A percentile compares a stretch with the other conserved stretches of the same genome.
These are phyloP conservation scores for Trichoderma atroviride DNA, from an alignment of 2,329 filamentous ascomycete genomes.

Conservation along the genomic window DNA sequence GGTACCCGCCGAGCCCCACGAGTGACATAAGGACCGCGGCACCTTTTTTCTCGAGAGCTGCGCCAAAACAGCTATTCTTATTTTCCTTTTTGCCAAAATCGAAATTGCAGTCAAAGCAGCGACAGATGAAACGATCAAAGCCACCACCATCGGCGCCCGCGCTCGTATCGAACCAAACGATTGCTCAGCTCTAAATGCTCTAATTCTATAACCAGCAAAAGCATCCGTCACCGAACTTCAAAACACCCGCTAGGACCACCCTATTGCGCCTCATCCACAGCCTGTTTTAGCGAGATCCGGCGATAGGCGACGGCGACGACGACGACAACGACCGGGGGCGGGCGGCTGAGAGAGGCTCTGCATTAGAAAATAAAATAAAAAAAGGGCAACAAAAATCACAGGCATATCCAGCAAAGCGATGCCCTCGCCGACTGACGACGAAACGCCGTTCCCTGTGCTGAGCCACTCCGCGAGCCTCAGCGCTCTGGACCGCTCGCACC, in stretches of 20 bases:
- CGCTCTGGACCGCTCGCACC: slow-evolving; percentile 62
- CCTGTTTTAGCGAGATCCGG: neutral
- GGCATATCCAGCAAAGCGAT: slow-evolving; percentile 30
- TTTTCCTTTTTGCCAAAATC: neutral
- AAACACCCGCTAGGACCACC: slow-evolving; percentile 6
- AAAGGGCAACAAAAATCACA: too few species aligned
- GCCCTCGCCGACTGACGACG: slow-evolving; percentile 45
- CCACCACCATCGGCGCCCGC: neutral
- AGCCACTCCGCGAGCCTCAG: slow-evolving; percentile 37
- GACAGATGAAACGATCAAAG: slow-evolving; percentile 1
- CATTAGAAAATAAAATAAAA: neutral
- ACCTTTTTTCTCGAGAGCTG: neutral
- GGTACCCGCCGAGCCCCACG: neutral
- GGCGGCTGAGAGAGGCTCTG: neutral
- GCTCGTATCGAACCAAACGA: neutral
- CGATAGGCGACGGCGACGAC: neutral
- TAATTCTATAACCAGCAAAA: neutral
- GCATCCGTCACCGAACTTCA: neutral
- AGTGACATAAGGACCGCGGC: slow-evolving; percentile 3
- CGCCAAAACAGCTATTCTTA: neutral
- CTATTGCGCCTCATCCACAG: neutral
- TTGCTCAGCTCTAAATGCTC: slow-evolving; percentile 1
- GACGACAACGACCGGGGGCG: neutral
- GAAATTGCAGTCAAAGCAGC: neutral
- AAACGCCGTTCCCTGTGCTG: slow-evolving; percentile 42